Conservation (phyloP, 176 grass and related monocot species). For the Musa itinerans region DNA sequence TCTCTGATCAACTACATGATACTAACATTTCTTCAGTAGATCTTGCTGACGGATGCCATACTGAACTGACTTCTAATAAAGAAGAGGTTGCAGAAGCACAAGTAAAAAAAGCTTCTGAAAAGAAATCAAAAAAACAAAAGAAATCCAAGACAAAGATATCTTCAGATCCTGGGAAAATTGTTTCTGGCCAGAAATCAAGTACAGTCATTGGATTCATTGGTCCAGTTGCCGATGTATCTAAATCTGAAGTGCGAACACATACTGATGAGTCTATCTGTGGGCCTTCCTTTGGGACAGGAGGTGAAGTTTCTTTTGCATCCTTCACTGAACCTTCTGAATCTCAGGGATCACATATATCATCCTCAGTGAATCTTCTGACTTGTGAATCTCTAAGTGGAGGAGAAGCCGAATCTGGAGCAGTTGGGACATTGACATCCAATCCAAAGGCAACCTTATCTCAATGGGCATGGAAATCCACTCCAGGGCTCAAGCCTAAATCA, state of each 20-base stretch:
- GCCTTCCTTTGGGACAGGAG: slow-evolving; percentile 24
- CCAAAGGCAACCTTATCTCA: slow-evolving; percentile 29
- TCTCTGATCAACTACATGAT: slow-evolving; percentile 32
- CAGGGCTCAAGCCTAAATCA: slow-evolving; percentile 71
- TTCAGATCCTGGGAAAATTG: slow-evolving; percentile 40
- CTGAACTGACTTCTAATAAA: background rate
- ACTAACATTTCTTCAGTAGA: slow-evolving; percentile 23
- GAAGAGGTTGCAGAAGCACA: slow-evolving; percentile 42
- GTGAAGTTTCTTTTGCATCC: slow-evolving; percentile 21
- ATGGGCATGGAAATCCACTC: slow-evolving; percentile 66
- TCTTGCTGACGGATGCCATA: too few species aligned
- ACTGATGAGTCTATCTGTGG: slow-evolving; percentile 24
- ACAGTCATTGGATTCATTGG: slow-evolving; percentile 34
- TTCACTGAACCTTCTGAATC: slow-evolving; percentile 7
- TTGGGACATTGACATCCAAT: slow-evolving; percentile 33
- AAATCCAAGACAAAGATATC: slow-evolving; percentile 37
- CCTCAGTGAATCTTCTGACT: slow-evolving; percentile 22
- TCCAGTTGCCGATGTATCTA: slow-evolving; percentile 39
- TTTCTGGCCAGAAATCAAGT: slow-evolving; percentile 32
- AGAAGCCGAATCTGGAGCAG: slow-evolving; percentile 31
- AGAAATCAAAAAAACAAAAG: slow-evolving; percentile 90
- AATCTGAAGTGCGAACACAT: slow-evolving; percentile 37
- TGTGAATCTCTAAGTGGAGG: slow-evolving; percentile 34
- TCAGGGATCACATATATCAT: slow-evolving; percentile 22
- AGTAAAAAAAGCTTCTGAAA: slow-evolving; percentile 64